Evolutionary conservation across 2,329 filamentous ascomycete species (phyloP).

Genomic region (Teratosphaeria zuluensis): DNA sequence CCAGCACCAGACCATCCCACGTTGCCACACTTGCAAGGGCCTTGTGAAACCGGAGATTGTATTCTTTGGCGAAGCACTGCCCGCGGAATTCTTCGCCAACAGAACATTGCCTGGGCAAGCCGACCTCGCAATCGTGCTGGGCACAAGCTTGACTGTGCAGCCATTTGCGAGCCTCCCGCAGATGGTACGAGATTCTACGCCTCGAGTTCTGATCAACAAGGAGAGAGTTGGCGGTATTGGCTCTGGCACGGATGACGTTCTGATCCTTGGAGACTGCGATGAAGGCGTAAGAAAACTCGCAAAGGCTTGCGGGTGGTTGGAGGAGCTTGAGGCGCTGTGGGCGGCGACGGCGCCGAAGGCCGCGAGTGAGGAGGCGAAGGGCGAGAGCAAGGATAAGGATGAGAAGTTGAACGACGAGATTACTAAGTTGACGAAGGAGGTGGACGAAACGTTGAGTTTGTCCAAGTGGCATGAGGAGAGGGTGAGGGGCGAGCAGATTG

Average conservation of each 20-base stretch:
- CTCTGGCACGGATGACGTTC: conserved; percentile 68
- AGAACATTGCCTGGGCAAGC: conserved; percentile 48
- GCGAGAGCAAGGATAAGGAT: conserved; percentile 36
- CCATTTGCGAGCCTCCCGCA: conserved; percentile 78
- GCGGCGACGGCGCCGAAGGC: conserved; percentile 52
- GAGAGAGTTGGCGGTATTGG: conserved; percentile 75
- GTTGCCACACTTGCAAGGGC: conserved; percentile 61
- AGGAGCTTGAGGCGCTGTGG: conserved; percentile 75
- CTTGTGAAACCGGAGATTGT: conserved; percentile 91
- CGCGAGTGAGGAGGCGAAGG: conserved; percentile 35
- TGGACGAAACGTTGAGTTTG: conserved; percentile 46
- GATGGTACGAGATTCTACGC: conserved; percentile 51
- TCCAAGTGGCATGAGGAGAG: conserved; percentile 37
- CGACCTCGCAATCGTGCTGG: conserved; percentile 75
- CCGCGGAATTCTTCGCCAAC: conserved; percentile 54
- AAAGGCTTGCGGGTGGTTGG: conserved; percentile 69
- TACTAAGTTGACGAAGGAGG: conserved; percentile 47
- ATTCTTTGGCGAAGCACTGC: conserved; percentile 76
- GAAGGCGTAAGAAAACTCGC: conserved; percentile 69
- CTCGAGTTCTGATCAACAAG: conserved; percentile 78
- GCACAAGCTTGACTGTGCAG: conserved; percentile 77
- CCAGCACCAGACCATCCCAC: conserved; percentile 56
- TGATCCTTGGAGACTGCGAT: conserved; percentile 77
- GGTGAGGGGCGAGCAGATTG: conserved; percentile 13
- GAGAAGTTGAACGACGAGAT: conserved; percentile 50